phyloP scores from a whole-genome alignment of 306 rosid species.

The Alnus rubra region DNA sequence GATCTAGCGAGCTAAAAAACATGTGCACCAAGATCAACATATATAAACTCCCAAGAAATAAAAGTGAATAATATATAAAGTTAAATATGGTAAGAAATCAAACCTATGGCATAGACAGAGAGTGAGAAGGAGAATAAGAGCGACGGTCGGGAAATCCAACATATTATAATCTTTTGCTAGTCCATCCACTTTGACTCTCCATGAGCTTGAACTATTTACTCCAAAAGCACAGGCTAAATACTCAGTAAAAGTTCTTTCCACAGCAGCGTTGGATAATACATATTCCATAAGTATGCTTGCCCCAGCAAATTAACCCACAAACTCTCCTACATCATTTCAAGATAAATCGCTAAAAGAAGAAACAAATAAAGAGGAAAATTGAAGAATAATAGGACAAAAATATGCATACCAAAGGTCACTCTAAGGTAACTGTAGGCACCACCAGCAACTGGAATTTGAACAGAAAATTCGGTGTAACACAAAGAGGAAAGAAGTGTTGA shows the following conservation, averaged over 20 bases:
- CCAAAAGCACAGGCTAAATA: constrained; percentile 68
- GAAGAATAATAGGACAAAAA: not conserved
- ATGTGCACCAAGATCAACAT: too few species aligned
- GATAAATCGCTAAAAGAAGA: not conserved
- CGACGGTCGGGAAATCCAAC: constrained; percentile 95
- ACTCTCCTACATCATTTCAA: constrained; percentile 63
- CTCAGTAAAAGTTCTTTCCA: constrained; percentile 85
- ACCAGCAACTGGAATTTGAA: constrained; percentile 92
- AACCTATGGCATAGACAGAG: constrained; percentile 82
- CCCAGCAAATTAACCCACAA: constrained; percentile 90
- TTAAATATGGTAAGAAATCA: too few species aligned
- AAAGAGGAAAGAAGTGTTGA: constrained; percentile 88
- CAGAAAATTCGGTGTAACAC: constrained; percentile 91
- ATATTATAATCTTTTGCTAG: constrained; percentile 57
- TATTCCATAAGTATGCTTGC: constrained; percentile 92
- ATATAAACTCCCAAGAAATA: too few species aligned
- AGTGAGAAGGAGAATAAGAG: constrained; percentile 81
- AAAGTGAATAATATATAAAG: too few species aligned
- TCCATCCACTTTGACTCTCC: constrained; percentile 85
- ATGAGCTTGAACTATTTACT: constrained; percentile 48
- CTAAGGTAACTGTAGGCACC: constrained; percentile 95
- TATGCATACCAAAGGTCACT: constrained; percentile 70
- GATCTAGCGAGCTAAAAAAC: too few species aligned
- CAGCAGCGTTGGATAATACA: constrained; percentile 92
- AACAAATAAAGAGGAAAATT: too few species aligned